Conservation (phyloP, 495 filamentous ascomycete species). For the Chlorociboria aeruginascens region DNA sequence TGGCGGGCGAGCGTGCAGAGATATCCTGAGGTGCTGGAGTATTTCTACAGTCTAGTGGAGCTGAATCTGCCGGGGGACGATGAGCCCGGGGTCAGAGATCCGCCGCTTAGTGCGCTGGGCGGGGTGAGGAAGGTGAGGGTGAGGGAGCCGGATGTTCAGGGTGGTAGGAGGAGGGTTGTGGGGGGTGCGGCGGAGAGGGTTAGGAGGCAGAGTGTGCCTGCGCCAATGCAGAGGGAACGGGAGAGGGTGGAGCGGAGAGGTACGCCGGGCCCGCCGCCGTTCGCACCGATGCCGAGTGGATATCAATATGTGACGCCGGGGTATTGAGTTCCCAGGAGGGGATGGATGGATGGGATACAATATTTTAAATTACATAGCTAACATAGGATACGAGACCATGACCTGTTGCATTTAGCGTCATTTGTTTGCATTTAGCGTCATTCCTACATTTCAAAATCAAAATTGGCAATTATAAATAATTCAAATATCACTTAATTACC, state of each 20-base stretch:
- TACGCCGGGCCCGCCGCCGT: background rate
- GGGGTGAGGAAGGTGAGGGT: constrained; percentile 16
- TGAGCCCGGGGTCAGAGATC: constrained; percentile 40
- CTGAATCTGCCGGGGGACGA: constrained; percentile 43
- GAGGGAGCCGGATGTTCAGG: constrained; percentile 9
- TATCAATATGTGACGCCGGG: constrained; percentile 1
- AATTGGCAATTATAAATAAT: background rate
- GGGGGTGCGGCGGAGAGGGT: constrained; percentile 2
- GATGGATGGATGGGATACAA: background rate
- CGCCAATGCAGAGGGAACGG: background rate
- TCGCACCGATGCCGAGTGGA: constrained; percentile 1
- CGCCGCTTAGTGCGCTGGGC: constrained; percentile 39
- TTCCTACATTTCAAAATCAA: background rate
- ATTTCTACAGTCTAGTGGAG: constrained; percentile 54
- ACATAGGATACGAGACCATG: background rate
- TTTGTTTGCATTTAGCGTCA: background rate
- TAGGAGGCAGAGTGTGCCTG: background rate
- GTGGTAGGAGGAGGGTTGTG: constrained; percentile 4
- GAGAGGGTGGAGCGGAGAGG: background rate
- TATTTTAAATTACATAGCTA: too few relatives aligned
- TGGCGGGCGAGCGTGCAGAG: constrained; percentile 56
- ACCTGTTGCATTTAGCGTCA: constrained; percentile 1
- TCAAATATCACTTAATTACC: background rate
- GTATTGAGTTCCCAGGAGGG: background rate
- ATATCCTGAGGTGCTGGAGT: constrained; percentile 64